Base-by-base conservation (phyloP, 2,329 filamentous ascomycete genomes). In the Dothiorella sarmentorum region DNA sequence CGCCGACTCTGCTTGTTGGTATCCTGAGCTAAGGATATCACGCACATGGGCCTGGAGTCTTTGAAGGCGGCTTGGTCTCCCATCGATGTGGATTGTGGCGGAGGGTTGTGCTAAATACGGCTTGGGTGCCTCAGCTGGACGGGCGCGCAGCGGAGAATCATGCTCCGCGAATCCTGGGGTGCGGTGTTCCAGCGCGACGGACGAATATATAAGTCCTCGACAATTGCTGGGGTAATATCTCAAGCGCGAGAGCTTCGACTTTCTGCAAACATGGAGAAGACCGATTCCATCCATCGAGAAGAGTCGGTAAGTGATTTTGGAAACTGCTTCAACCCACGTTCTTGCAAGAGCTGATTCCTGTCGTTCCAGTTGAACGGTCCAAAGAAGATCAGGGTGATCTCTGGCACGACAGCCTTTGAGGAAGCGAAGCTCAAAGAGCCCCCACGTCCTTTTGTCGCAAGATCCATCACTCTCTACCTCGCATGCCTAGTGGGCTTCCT, bases 371-470 rank as follows among this genome's bases (percentile, higher is more conserved):
- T 43, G 18, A 43, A 43, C 22, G 40, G 18, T 13, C 29, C 29
- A 13, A 31, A 31, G 29, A 13, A 31, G 29, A 31, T 76, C 63
- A 80, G 76, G 63, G 72, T 80, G 59, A 73, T 83, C 63, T 73
- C 66, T 20, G 82, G 82, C 61, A 79, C 77, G 62, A 79, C 81
- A 63, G 80, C 80, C 52, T 83, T 78, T 69, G 76, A 80, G 63
- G 78, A 84, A 68, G 82, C 82, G 20, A 74, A 79, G 68, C 66
- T 81, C 65, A 78, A 80, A 69, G 82, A 84, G 65, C 78, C 79
- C 7, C 76, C 78, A 0, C 56, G 26, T 3, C 45, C 53, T 2
- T 66, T 69, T 52, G 61, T 58, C 31, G n/a, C 20, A 7, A 59
- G 59, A 42, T 61, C 64, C n/a, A 52, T 71, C 26, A 58, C 66